Conservation (phyloP, 805 yeast species). For the Nakazawaea ishiwadae region DNA sequence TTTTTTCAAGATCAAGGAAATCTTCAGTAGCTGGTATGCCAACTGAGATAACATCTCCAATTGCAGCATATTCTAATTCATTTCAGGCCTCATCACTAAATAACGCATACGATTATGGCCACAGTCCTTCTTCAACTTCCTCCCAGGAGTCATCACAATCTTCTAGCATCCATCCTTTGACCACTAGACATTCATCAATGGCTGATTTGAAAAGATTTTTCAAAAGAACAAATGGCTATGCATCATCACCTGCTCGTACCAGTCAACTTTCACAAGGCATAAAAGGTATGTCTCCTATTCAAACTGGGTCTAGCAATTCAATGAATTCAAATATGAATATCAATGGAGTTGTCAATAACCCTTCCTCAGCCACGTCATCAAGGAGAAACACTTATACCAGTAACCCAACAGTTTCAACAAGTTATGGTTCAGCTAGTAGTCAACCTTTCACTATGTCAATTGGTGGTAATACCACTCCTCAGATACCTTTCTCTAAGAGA, state of each 20-base stretch:
- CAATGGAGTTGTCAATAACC: slow-evolving; percentile 9
- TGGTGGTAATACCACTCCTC: slow-evolving; percentile 36
- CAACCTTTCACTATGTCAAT: slow-evolving; percentile 20
- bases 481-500: slow-evolving; percentile 64
- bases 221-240: slow-evolving; percentile 35
- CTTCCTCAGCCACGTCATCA: slow-evolving; percentile 10
- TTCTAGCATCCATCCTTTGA: slow-evolving; percentile 33
- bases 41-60: slow-evolving; percentile 15
- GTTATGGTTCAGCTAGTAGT: slow-evolving; percentile 7
- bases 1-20: slow-evolving; percentile 44
- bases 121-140: slow-evolving; percentile 25
- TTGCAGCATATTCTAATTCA: slow-evolving; percentile 9
- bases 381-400: slow-evolving; percentile 33
- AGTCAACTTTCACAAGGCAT: slow-evolving; percentile 11
- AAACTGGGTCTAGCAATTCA: slow-evolving; percentile 1
- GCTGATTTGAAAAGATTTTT: slow-evolving; percentile 73
- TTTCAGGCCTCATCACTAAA: slow-evolving; percentile 9
- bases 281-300: slow-evolving; percentile 12
- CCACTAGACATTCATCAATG: slow-evolving; percentile 70
- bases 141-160: slow-evolving; percentile 26
- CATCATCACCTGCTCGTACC: slow-evolving; percentile 15
- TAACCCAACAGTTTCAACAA: slow-evolving; percentile 16
- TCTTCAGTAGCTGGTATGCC: slow-evolving; percentile 34
- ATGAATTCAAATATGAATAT: slow-evolving; percentile 9
- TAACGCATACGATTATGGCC: slow-evolving; percentile 15